Evolutionary conservation across 2,329 filamentous ascomycete species (phyloP).

Genomic region (Conoideocrella luteorostrata): DNA sequence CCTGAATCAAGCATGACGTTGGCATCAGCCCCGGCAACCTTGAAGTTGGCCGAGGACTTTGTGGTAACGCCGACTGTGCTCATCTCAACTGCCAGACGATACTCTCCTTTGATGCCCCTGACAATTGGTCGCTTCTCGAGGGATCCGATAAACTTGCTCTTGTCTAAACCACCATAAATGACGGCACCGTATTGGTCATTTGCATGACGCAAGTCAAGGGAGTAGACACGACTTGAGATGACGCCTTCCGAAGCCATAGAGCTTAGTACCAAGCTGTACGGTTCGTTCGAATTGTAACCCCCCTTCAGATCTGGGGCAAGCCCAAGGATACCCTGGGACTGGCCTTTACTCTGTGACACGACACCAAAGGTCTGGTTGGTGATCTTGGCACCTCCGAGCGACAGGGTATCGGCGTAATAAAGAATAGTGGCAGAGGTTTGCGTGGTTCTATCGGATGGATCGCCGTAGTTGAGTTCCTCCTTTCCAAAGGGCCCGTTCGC

Average conservation of each 20-base stretch:
- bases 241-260: conserved; percentile 39
- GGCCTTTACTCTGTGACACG: conserved; percentile 36
- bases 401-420: conserved; percentile 41
- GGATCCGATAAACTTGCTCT: conserved; percentile 42
- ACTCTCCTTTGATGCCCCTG: conserved; percentile 26
- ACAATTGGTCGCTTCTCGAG: conserved; percentile 39
- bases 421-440: conserved; percentile 33
- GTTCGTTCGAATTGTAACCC: conserved; percentile 28
- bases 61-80: conserved; percentile 25
- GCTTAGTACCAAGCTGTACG: conserved; percentile 50
- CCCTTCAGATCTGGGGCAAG: conserved; percentile 36
- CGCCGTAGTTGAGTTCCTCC: conserved; percentile 34
- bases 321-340: conserved; percentile 46
- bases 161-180: conserved; percentile 48
- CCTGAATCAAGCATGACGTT: conserved; percentile 47
- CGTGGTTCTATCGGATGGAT: conserved; percentile 27
- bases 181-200: conserved; percentile 39
- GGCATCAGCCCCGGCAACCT: conserved; percentile 23
- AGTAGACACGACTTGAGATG: conserved; percentile 44
- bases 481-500: conserved; percentile 29
- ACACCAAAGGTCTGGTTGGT: conserved; percentile 45
- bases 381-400: conserved; percentile 36
- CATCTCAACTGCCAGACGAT: conserved; percentile 29
- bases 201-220: conserved; percentile 42
- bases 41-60: conserved; percentile 16